Evolutionary conservation across 306 rosid genomes (phyloP).

Genomic region (Nissolia schottii): DNA sequence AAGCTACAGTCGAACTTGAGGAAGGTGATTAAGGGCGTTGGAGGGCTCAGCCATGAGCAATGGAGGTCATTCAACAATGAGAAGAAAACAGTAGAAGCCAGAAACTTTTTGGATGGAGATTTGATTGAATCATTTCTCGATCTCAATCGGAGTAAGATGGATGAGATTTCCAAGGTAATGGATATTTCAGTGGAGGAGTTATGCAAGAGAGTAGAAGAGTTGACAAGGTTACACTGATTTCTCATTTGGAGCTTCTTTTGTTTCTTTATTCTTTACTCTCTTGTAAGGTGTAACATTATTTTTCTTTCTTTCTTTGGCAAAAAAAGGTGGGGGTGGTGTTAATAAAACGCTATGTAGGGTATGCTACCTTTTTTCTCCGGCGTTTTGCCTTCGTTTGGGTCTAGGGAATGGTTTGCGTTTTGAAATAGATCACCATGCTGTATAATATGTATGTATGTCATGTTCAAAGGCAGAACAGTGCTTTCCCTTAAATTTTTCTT

Average conservation of each 20-base stretch:
- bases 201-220: conserved; percentile 90
- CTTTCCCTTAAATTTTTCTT: neutral
- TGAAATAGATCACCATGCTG: conserved; percentile 11
- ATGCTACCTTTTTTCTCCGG: neutral
- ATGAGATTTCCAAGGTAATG: conserved; percentile 71
- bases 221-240: conserved; percentile 88
- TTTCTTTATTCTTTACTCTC: neutral
- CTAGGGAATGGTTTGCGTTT: conserved; percentile 16
- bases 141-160: conserved; percentile 82
- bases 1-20: conserved; percentile 85
- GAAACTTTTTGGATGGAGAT: conserved; percentile 90
- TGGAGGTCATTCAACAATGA: conserved; percentile 96
- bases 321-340: neutral
- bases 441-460: conserved; percentile 10
- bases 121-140: conserved; percentile 95
- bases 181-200: conserved; percentile 84
- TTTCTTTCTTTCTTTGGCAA: neutral
- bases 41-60: conserved; percentile 95
- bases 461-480: neutral
- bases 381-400: neutral
- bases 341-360: neutral
- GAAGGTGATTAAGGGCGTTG: conserved; percentile 93
- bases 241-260: neutral
- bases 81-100: conserved; percentile 81
- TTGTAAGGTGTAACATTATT: neutral